Evolutionary conservation across 2,329 filamentous ascomycete genomes (phyloP).

Genomic region (Aspergillus sp.): DNA sequence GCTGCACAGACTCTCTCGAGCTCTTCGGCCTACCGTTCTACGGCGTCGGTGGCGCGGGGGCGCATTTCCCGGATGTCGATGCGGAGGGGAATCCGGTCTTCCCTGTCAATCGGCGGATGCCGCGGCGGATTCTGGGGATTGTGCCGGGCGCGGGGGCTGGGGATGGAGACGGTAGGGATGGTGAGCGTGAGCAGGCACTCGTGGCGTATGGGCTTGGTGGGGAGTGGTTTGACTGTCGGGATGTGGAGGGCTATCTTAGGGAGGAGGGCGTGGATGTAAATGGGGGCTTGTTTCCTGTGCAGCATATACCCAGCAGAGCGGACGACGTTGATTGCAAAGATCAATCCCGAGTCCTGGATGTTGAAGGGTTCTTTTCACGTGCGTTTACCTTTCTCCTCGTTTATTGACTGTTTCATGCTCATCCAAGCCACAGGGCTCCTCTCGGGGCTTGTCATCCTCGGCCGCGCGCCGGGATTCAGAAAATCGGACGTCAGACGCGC

Average conservation of each 20-base stretch:
- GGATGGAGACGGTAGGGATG: not conserved
- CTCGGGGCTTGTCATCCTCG: slow-evolving; percentile 40
- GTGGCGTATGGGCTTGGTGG: slow-evolving; percentile 24
- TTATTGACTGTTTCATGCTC: not conserved
- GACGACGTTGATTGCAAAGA: not conserved
- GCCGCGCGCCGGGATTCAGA: slow-evolving; percentile 8
- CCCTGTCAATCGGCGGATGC: slow-evolving; percentile 30
- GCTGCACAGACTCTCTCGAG: slow-evolving; percentile 56
- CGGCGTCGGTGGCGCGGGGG: slow-evolving; percentile 70
- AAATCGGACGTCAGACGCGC: not conserved
- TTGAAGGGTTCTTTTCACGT: slow-evolving; percentile 6
- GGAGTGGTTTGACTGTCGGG: slow-evolving; percentile 28
- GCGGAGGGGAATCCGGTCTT: slow-evolving; percentile 39
- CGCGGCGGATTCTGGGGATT: slow-evolving; percentile 22
- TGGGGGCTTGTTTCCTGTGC: slow-evolving; percentile 9
- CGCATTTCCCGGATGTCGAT: slow-evolving; percentile 59
- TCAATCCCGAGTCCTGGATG: not conserved
- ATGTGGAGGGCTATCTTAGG: slow-evolving; percentile 28
- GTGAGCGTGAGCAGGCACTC: not conserved
- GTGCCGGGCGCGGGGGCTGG: not conserved
- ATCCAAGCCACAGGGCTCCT: slow-evolving; percentile 53
- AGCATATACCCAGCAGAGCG: not conserved
- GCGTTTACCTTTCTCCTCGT: not conserved
- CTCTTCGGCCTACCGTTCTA: slow-evolving; percentile 66
- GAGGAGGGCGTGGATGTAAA: slow-evolving; percentile 12